Conservation (phyloP, 208 protist genomes). For the Acanthamoeba sp. region DNA sequence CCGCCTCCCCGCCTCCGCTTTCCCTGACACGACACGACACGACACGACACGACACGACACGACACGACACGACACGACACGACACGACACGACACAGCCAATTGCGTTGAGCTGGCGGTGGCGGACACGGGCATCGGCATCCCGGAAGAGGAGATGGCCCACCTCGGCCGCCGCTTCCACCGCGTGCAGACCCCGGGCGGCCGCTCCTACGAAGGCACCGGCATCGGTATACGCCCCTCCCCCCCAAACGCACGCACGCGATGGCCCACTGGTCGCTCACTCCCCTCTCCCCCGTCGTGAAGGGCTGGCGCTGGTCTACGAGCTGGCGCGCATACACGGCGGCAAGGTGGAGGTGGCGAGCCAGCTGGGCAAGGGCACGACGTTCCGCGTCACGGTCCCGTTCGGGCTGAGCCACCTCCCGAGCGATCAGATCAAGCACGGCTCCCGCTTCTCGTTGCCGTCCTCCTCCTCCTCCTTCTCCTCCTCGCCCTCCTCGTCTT, state of each 20-base stretch:
- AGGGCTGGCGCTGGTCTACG: constrained; percentile 73
- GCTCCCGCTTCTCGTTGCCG: neutral
- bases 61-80: no score
- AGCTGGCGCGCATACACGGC: constrained; percentile 75
- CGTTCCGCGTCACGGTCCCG: constrained; percentile 17
- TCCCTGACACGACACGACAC: no score
- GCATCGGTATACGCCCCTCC: constrained; percentile 16
- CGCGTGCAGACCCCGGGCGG: constrained; percentile 45
- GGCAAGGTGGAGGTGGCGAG: constrained; percentile 32
- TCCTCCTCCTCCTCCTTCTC: no score
- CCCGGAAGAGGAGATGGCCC: constrained; percentile 24
- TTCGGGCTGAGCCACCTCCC: neutral
- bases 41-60: no score
- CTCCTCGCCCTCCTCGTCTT: no score
- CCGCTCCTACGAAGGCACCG: constrained; percentile 61
- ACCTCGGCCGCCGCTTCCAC: constrained; percentile 69
- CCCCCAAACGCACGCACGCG: no score
- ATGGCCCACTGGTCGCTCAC: neutral
- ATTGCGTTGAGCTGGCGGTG: constrained; percentile 9
- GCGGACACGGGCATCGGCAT: constrained; percentile 76
- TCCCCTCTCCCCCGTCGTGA: neutral
- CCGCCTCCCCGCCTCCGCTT: no score
- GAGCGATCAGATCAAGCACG: neutral
- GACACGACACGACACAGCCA: no score
- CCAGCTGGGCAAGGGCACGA: neutral